A percentile compares a stretch with the other conserved stretches of the same genome.
phyloP scores from a whole-genome alignment of 2,329 filamentous ascomycete genomes.

The Magnaporthiopsis poae region DNA sequence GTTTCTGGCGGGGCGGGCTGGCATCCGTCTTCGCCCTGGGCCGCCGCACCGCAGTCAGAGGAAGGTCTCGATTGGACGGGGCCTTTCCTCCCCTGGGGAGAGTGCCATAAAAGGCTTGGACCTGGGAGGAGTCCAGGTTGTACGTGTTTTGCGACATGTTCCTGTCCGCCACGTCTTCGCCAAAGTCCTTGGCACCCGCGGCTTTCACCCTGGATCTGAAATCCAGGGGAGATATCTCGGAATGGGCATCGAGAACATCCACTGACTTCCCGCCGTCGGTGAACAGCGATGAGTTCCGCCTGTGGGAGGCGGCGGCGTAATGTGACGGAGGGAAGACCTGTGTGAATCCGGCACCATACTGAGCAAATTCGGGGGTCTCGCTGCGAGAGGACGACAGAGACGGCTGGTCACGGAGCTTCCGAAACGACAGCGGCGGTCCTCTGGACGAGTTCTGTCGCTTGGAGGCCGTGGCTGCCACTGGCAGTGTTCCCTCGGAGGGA shows the following conservation, averaged over 20 bases:
- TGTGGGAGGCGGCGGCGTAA: slow-evolving; percentile 11
- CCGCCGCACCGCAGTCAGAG: slow-evolving; percentile 5
- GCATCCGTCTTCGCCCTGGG: neutral
- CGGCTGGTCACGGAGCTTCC: neutral
- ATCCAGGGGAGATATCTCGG: slow-evolving; percentile 35
- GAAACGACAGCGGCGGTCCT: neutral
- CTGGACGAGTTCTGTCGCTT: neutral
- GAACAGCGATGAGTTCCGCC: slow-evolving; percentile 23
- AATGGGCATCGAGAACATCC: slow-evolving; percentile 50
- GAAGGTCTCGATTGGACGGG: slow-evolving; percentile 12
- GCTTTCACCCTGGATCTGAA: slow-evolving; percentile 41
- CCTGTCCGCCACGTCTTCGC: slow-evolving; percentile 56
- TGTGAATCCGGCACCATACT: slow-evolving; percentile 5
- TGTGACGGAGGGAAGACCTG: slow-evolving; percentile 4
- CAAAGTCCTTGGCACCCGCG: slow-evolving; percentile 43
- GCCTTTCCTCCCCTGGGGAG: slow-evolving; percentile 9
- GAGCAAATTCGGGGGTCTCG: slow-evolving; percentile 6
- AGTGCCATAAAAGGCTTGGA: slow-evolving; percentile 26
- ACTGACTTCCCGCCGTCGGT: slow-evolving; percentile 28
- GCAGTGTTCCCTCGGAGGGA: neutral
- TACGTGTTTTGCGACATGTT: slow-evolving; percentile 37
- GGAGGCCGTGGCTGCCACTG: neutral
- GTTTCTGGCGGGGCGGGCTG: neutral
- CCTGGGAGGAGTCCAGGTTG: slow-evolving; percentile 24
- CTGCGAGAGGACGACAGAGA: neutral